Evolutionary conservation across 768 basidiomycete species (phyloP).

Genomic region (Boletus reticuloceps): DNA sequence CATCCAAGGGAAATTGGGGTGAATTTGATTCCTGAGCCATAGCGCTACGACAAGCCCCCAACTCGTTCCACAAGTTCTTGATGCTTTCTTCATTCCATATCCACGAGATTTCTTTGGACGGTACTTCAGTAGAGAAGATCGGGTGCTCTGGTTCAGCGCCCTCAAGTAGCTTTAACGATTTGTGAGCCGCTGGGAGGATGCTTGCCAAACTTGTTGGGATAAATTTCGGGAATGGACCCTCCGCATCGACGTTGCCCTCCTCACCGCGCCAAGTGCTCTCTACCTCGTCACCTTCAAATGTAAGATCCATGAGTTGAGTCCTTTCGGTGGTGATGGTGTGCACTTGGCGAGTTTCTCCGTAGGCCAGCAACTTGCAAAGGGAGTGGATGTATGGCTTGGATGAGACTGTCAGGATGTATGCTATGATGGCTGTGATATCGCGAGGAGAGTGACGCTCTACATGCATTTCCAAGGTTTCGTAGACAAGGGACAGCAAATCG

Average conservation of each 20-base stretch:
- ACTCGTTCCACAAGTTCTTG: constrained; percentile 7
- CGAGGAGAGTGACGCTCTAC: constrained; percentile 51
- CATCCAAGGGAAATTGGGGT: neutral
- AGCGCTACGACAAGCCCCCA: neutral
- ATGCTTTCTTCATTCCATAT: constrained; percentile 37
- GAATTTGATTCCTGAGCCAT: neutral
- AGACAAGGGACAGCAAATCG: constrained; percentile 58
- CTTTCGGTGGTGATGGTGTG: constrained; percentile 15
- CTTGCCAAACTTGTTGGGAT: constrained; percentile 50
- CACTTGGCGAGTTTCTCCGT: constrained; percentile 30
- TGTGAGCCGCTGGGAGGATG: constrained; percentile 61
- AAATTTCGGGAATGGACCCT: constrained; percentile 59
- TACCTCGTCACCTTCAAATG: constrained; percentile 30
- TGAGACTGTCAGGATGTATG: constrained; percentile 62
- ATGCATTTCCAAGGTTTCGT: constrained; percentile 52
- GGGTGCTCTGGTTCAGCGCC: constrained; percentile 65
- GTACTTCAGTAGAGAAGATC: constrained; percentile 40
- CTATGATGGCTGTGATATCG: constrained; percentile 51
- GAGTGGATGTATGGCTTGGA: constrained; percentile 62
- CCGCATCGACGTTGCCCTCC: constrained; percentile 38
- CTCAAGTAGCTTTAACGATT: constrained; percentile 63
- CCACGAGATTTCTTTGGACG: constrained; percentile 43
- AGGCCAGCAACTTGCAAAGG: constrained; percentile 62
- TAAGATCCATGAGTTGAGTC: constrained; percentile 14
- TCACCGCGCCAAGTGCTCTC: constrained; percentile 40